A percentile compares a stretch with the other conserved stretches of the same genome.
phyloP scores from a whole-genome alignment of 2,329 filamentous ascomycete species.

The Aspergillus spinulosporus region DNA sequence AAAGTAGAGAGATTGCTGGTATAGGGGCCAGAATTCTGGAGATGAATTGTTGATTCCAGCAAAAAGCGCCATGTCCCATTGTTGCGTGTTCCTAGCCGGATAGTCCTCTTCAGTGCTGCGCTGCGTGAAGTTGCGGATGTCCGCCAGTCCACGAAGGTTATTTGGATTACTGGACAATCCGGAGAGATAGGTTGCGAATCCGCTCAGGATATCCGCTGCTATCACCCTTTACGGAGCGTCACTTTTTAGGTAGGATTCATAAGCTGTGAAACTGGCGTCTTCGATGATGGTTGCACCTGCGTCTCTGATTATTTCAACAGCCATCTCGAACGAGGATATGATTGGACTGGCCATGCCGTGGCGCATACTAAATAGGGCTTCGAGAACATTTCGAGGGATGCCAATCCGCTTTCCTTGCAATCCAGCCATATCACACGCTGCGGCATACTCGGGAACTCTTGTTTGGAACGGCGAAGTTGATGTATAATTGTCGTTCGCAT shows the following conservation, averaged over 20 bases:
- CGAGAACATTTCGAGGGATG: conserved; percentile 61
- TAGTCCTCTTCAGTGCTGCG: conserved; percentile 57
- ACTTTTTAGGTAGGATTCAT: conserved; percentile 45
- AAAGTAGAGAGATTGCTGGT: conserved; percentile 54
- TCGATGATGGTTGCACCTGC: conserved; percentile 64
- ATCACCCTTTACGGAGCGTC: conserved; percentile 46
- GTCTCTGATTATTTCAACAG: conserved; percentile 53
- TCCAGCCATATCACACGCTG: conserved; percentile 55
- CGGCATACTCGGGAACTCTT: conserved; percentile 60
- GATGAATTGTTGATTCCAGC: conserved; percentile 58
- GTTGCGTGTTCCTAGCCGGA: conserved; percentile 58
- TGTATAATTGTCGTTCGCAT: conserved; percentile 59
- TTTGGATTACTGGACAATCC: conserved; percentile 60
- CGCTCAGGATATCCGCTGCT: conserved; percentile 59
- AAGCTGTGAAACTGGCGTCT: conserved; percentile 59
- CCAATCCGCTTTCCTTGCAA: conserved; percentile 63
- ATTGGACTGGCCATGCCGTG: conserved; percentile 41
- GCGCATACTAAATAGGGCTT: conserved; percentile 32
- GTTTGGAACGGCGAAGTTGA: conserved; percentile 56
- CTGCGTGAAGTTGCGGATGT: conserved; percentile 59
- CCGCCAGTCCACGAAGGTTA: conserved; percentile 53
- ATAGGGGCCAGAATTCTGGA: conserved; percentile 58
- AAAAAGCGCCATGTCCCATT: conserved; percentile 57
- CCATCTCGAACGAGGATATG: conserved; percentile 57
- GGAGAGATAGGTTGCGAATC: conserved; percentile 58